A percentile compares a stretch with the other conserved stretches of the same genome.
Conservation (phyloP, 2,329 filamentous ascomycete species). For the Botrytis porri region DNA sequence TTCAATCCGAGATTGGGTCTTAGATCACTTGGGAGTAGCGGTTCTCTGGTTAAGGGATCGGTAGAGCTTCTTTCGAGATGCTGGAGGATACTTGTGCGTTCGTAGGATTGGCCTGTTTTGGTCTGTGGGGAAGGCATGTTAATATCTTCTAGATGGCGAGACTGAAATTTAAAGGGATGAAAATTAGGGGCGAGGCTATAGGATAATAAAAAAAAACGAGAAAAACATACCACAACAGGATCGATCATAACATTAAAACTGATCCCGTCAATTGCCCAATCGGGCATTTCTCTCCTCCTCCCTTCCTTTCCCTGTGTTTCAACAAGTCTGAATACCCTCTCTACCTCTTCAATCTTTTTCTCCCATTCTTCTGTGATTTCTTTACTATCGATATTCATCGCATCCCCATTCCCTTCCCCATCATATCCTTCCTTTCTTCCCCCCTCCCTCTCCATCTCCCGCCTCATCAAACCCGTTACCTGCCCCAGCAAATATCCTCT, state of each 20-base stretch:
- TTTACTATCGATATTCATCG: constrained; percentile 45
- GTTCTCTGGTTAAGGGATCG: constrained; percentile 82
- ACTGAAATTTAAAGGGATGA: background rate
- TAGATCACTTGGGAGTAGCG: constrained; percentile 65
- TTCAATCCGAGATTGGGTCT: constrained; percentile 79
- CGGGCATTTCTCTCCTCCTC: constrained; percentile 53
- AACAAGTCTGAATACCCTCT: constrained; percentile 50
- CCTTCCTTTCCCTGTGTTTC: constrained; percentile 46
- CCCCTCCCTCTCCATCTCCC: constrained; percentile 46
- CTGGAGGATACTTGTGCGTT: constrained; percentile 79
- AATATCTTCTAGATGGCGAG: background rate
- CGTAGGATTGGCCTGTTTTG: constrained; percentile 86
- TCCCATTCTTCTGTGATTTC: constrained; percentile 44
- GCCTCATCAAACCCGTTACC: constrained; percentile 51
- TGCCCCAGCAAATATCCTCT: constrained; percentile 58
- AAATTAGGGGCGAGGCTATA: too few relatives aligned
- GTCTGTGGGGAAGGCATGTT: constrained; percentile 48
- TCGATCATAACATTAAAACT: constrained; percentile 73
- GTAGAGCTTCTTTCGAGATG: constrained; percentile 72
- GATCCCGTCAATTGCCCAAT: constrained; percentile 75
- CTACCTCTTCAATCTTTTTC: constrained; percentile 46
- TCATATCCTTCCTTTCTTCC: constrained; percentile 40
- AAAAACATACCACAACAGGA: constrained; percentile 46
- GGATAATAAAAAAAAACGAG: background rate
- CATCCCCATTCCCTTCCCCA: constrained; percentile 47